Conservation (phyloP, 441 rosid species). For the Syzygium malaccense region DNA sequence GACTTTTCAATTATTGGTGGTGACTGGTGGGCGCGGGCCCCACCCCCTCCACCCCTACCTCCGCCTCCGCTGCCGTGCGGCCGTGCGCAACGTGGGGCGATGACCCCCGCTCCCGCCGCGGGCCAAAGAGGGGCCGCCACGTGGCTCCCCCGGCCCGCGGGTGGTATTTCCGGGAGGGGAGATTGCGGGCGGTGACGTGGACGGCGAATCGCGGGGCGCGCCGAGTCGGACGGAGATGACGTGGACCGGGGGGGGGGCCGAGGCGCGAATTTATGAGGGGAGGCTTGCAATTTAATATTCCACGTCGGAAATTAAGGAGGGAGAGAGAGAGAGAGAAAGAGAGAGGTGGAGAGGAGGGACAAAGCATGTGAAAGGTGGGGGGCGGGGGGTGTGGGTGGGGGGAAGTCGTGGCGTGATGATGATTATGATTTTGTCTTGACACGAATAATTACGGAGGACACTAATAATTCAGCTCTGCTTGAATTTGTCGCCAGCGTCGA, state of each 20-base stretch:
- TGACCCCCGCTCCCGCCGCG: not conserved
- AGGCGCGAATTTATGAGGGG: not conserved
- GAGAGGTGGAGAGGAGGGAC: not conserved
- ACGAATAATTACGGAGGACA: constrained; percentile 5
- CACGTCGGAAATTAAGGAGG: not conserved
- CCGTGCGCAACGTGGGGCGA: not conserved
- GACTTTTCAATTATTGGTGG: constrained; percentile 50
- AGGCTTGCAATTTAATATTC: not conserved
- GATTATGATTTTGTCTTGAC: constrained; percentile 37
- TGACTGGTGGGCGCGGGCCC: constrained; percentile 12
- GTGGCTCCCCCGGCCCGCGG: not conserved
- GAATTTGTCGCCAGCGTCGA: not conserved
- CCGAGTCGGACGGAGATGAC: not conserved
- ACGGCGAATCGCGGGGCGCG: not conserved
- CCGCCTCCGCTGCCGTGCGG: not conserved
- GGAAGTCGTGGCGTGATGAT: constrained; percentile 15
- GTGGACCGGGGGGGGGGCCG: not conserved
- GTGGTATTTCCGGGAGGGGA: not conserved
- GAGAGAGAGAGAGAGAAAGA: not conserved
- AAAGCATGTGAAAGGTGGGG: constrained; percentile 9
- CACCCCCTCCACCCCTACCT: too few relatives aligned
- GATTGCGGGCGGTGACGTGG: not conserved
- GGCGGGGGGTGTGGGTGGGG: constrained; percentile 1
- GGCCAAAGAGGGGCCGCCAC: not conserved
- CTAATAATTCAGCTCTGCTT: constrained; percentile 7